phyloP scores from a whole-genome alignment of 208 protist genomes.

The Acanthamoeba divionensis region DNA sequence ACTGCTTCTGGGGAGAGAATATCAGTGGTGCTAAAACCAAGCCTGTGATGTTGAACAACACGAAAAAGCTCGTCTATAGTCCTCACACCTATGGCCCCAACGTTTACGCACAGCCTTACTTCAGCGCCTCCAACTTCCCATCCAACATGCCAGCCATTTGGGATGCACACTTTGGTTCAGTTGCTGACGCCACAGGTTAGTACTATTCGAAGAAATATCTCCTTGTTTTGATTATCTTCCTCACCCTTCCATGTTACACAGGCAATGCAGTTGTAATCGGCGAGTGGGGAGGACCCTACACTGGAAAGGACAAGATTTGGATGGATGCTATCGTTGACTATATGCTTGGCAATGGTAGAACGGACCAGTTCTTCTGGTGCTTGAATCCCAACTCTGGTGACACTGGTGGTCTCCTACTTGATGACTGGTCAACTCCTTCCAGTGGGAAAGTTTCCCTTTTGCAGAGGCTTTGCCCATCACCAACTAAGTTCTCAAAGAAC shows the following conservation, averaged over 20 bases:
- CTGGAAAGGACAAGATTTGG: constrained; percentile 37
- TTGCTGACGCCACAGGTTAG: constrained; percentile 28
- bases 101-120: constrained; percentile 7
- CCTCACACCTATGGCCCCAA: constrained; percentile 46
- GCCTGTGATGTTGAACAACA: background rate
- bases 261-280: background rate
- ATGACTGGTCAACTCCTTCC: constrained; percentile 57
- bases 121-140: background rate
- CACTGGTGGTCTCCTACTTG: constrained; percentile 61
- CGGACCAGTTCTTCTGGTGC: constrained; percentile 65
- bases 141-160: constrained; percentile 44
- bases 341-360: background rate
- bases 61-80: constrained; percentile 42
- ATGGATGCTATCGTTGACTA: constrained; percentile 54
- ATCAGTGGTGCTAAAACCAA: background rate
- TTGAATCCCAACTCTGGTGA: constrained; percentile 72
- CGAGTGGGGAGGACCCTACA: constrained; percentile 50
- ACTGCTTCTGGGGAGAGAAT: constrained; percentile 56
- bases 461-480: background rate
- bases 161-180: background rate
- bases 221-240: constrained; percentile 54
- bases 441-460: constrained; percentile 55
- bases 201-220: background rate
- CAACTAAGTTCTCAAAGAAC: constrained; percentile 52
- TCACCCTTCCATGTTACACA: background rate